These are phyloP conservation scores for Suillus decipiens DNA, from an alignment of 768 basidiomycete species.

Conservation along the genomic window DNA sequence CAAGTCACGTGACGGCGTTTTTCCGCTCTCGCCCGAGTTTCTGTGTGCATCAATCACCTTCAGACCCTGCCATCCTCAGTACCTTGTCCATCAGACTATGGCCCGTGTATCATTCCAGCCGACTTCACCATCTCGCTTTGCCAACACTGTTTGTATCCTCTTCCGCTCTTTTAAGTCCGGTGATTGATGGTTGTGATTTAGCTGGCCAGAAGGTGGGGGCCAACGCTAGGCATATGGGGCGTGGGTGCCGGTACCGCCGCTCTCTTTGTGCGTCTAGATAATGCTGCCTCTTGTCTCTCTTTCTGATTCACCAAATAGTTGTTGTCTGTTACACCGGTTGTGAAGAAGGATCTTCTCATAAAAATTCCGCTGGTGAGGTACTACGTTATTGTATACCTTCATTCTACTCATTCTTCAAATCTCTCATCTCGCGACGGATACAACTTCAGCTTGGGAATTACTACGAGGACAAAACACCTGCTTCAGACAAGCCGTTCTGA, in stretches of 20 bases:
- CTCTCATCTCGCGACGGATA: constrained; percentile 2
- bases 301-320: constrained; percentile 42
- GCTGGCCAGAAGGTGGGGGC: constrained; percentile 59
- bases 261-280: constrained; percentile 52
- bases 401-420: constrained; percentile 7
- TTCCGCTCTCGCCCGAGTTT: constrained; percentile 13
- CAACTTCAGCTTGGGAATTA: constrained; percentile 60
- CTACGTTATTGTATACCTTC: background rate
- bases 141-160: constrained; percentile 39
- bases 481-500: constrained; percentile 85
- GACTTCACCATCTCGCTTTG: constrained; percentile 39
- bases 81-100: constrained; percentile 38
- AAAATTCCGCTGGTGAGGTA: constrained; percentile 74
- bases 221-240: constrained; percentile 71
- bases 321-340: constrained; percentile 83
- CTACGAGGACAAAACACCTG: constrained; percentile 79
- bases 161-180: constrained; percentile 4
- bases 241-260: constrained; percentile 65
- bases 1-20: constrained; percentile 20
- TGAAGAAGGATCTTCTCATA: constrained; percentile 70
- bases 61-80: background rate
- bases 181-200: constrained; percentile 23
- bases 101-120: constrained; percentile 42
- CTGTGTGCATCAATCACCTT: background rate
- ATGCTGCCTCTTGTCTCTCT: background rate